These are phyloP conservation scores for Coniosporium tulheliwenetii DNA, from an alignment of 2,329 filamentous ascomycete species.

Conservation along the genomic window DNA sequence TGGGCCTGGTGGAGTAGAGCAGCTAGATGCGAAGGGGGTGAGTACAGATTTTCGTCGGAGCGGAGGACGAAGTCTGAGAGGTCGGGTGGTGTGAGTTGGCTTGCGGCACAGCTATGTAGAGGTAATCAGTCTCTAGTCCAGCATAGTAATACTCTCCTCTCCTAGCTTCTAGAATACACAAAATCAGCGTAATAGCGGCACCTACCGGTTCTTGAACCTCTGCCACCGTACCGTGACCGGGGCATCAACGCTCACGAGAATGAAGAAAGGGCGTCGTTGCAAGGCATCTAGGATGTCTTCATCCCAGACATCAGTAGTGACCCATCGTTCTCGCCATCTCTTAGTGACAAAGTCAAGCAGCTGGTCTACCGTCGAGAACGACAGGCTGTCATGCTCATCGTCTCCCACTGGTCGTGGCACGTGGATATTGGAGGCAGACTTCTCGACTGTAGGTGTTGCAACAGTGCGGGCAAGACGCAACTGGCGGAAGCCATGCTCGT, in stretches of 20 bases:
- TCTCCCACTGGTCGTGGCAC: conserved; percentile 13
- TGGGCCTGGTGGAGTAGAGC: conserved; percentile 69
- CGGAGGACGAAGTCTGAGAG: conserved; percentile 44
- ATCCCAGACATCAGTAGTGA: conserved; percentile 69
- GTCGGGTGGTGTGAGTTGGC: conserved; percentile 32
- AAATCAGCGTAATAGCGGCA: neutral
- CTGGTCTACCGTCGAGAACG: conserved; percentile 46
- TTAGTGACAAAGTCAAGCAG: conserved; percentile 77
- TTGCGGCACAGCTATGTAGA: conserved; percentile 28
- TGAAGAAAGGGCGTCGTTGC: conserved; percentile 72
- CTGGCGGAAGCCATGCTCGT: conserved; percentile 66
- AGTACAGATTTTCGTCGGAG: conserved; percentile 64
- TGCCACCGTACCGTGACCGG: conserved; percentile 73
- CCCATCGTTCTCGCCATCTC: conserved; percentile 70
- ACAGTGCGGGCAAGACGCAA: conserved; percentile 41
- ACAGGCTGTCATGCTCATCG: conserved; percentile 11
- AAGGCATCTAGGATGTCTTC: conserved; percentile 61
- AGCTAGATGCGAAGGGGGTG: conserved; percentile 45
- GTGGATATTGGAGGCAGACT: conserved; percentile 21
- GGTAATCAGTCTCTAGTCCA: neutral
- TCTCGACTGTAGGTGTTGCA: conserved; percentile 23
- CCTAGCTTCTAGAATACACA: conserved; percentile 1
- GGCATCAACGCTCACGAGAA: conserved; percentile 82
- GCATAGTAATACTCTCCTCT: neutral
- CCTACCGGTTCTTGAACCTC: conserved; percentile 48